phyloP scores from a whole-genome alignment of 768 basidiomycete genomes.

The Termitomyces sp. region DNA sequence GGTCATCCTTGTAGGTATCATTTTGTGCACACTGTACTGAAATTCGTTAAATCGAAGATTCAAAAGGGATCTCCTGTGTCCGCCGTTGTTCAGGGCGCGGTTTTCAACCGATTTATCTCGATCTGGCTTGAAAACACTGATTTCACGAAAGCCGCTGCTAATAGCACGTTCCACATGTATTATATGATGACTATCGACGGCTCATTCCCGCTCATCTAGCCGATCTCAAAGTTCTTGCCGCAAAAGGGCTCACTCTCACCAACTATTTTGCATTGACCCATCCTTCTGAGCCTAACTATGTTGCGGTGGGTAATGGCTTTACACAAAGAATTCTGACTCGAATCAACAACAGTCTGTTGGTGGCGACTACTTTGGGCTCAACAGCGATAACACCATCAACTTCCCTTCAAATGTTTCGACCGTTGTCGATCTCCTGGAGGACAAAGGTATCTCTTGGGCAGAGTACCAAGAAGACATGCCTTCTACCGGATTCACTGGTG shows the following conservation, averaged over 20 bases:
- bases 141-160: conserved; percentile 28
- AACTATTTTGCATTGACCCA: conserved; percentile 50
- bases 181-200: background rate
- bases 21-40: background rate
- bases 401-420: conserved; percentile 50
- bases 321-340: conserved; percentile 10
- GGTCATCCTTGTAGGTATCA: background rate
- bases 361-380: conserved; percentile 31
- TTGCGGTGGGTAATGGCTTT: conserved; percentile 25
- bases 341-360: conserved; percentile 6
- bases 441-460: conserved; percentile 56
- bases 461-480: conserved; percentile 61
- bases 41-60: background rate
- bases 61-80: conserved; percentile 1
- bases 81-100: conserved; percentile 18
- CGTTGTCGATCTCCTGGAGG: conserved; percentile 57
- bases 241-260: conserved; percentile 44
- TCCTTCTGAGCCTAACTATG: conserved; percentile 61
- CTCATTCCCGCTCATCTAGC: conserved; percentile 1
- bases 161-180: conserved; percentile 10
- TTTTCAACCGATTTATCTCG: conserved; percentile 25
- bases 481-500: conserved; percentile 40
- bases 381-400: conserved; percentile 33
- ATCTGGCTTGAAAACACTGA: conserved; percentile 69
- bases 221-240: conserved; percentile 33